Conservation (phyloP, 2,329 filamentous ascomycete species). For the Calonectria honghensis region DNA sequence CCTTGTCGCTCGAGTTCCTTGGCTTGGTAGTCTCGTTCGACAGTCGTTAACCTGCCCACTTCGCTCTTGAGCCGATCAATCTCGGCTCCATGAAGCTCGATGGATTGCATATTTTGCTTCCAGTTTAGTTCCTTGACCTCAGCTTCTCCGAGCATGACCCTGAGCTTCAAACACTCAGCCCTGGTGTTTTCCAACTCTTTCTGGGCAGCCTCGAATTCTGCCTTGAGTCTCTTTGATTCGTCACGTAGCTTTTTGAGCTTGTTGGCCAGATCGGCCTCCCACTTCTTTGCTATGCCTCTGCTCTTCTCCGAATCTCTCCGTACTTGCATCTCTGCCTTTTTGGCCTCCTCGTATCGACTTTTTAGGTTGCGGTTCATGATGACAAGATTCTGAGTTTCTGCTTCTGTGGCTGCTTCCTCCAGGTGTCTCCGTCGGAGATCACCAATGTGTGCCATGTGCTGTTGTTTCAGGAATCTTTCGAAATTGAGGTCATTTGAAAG, state of each 20-base stretch:
- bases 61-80: conserved; percentile 76
- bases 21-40: conserved; percentile 78
- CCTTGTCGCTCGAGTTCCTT: conserved; percentile 76
- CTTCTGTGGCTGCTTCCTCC: conserved; percentile 85
- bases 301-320: conserved; percentile 84
- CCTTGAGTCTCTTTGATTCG: conserved; percentile 79
- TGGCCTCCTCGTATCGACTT: conserved; percentile 83
- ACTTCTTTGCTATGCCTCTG: conserved; percentile 84
- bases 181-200: conserved; percentile 75
- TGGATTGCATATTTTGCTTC: conserved; percentile 78
- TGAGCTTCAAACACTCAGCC: conserved; percentile 78
- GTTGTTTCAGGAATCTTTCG: conserved; percentile 88
- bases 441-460: conserved; percentile 88
- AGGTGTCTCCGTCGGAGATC: conserved; percentile 85
- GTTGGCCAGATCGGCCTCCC: conserved; percentile 81
- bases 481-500: conserved; percentile 89
- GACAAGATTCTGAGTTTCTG: conserved; percentile 87
- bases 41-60: conserved; percentile 75
- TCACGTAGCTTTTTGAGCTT: conserved; percentile 81
- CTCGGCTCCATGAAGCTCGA: conserved; percentile 77
- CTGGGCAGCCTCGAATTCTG: conserved; percentile 74
- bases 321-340: conserved; percentile 80
- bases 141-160: conserved; percentile 78
- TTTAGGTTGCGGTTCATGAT: conserved; percentile 85
- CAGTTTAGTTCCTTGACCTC: conserved; percentile 81